Base-by-base conservation (phyloP, 805 yeast species). In the Saccharomycopsis capsularis region DNA sequence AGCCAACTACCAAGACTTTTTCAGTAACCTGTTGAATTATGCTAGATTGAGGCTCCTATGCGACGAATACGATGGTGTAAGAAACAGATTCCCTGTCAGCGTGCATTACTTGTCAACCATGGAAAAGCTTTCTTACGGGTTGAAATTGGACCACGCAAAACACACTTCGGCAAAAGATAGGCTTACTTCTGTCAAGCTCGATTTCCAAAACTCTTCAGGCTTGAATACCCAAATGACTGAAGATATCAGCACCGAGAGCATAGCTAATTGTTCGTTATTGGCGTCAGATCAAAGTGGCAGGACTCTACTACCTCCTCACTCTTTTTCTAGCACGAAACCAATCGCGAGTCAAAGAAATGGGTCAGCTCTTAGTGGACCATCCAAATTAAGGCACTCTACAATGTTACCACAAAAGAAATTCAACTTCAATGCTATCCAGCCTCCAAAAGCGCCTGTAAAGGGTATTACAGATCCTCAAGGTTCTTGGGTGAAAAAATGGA, bases 401-500 rank as follows among this genome's bases (percentile, higher is more conserved):
- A 27, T 13, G 7, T 7, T n/a, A 9, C 24, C 41, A 18, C 39
- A 21, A 6, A 34, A 42, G n/a, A 52, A 48, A 24, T 50, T 42
- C 42, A 50, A 51, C 39, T 57, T 64, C 13, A 66, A 68, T 43
- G 66, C 74, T 29, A 57, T 69, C 60, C 46, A 52, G 13, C 74
- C 76, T 1, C 76, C 76, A 22, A 52, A 45, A 11, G 59, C 55
- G 1, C 64, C 65, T 29, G 61, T 68, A 60, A 45, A 55, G 29
- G 80, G 82, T 5, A 75, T 79, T 41, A 59, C 68, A 13, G 81
- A 81, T 52, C 79, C 85, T 6, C 73, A 67, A 50, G 85, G 83
- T 4, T 58, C 69, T 23, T 81, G 87, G 87, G 81, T 78, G 7
- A 66, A 71, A 49, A 66, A 79, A 55, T 81, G 86, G 86, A 68